Evolutionary conservation across 495 filamentous ascomycete species (phyloP).

Genomic region (Poronia punctata): DNA sequence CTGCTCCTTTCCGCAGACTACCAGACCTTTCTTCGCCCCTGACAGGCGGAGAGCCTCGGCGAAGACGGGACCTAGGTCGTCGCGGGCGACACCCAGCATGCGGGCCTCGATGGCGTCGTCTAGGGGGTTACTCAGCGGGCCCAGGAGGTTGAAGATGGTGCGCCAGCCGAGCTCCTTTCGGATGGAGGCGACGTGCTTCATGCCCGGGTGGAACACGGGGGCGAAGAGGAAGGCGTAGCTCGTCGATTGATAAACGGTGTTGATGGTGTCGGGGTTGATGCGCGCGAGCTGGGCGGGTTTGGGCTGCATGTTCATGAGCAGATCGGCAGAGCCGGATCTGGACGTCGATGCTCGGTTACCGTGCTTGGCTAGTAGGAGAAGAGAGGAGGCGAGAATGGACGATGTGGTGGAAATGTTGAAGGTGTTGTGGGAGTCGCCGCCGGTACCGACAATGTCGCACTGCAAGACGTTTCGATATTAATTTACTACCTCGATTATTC

Average conservation of each 20-base stretch:
- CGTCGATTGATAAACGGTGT: constrained; percentile 60
- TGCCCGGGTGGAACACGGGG: constrained; percentile 90
- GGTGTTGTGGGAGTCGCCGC: constrained; percentile 91
- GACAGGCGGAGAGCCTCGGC: constrained; percentile 71
- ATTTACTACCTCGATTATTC: not conserved
- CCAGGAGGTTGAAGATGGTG: constrained; percentile 94
- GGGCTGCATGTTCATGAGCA: constrained; percentile 66
- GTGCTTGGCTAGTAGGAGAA: constrained; percentile 84
- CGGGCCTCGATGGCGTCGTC: constrained; percentile 76
- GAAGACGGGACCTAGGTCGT: constrained; percentile 77
- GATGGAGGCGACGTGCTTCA: constrained; percentile 77
- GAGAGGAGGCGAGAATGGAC: constrained; percentile 80
- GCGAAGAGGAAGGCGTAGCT: constrained; percentile 97
- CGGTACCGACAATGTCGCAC: constrained; percentile 98
- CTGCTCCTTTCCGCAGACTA: constrained; percentile 90
- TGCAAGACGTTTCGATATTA: constrained; percentile 25
- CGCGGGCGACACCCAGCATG: constrained; percentile 83
- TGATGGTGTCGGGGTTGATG: constrained; percentile 61
- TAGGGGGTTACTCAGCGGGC: constrained; percentile 83
- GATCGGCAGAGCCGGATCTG: constrained; percentile 89
- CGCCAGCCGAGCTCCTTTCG: constrained; percentile 79
- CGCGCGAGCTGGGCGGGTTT: constrained; percentile 63
- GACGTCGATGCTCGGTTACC: constrained; percentile 95
- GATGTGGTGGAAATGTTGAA: constrained; percentile 97
- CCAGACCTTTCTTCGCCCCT: constrained; percentile 76